These are phyloP conservation scores for Hypoxylon intermedium DNA, from an alignment of 495 filamentous ascomycete species.

Conservation along the genomic window DNA sequence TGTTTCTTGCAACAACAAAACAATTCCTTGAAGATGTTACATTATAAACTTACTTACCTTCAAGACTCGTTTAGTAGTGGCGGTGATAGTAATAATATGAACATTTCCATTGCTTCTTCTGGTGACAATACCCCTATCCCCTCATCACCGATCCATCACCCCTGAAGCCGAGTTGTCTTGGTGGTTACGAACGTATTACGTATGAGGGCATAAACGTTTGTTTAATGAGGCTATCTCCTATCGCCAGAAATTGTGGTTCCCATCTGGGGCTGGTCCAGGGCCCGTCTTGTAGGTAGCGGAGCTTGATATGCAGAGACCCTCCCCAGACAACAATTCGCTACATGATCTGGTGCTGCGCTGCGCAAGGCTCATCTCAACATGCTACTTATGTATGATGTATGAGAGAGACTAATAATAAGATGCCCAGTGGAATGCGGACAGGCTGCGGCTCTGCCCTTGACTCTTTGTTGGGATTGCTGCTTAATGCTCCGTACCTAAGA, in stretches of 20 bases:
- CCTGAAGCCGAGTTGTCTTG: not conserved
- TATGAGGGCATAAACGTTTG: conserved; percentile 34
- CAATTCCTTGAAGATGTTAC: not conserved
- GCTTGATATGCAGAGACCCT: conserved; percentile 32
- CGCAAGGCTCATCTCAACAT: conserved; percentile 32
- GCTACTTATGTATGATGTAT: conserved; percentile 9
- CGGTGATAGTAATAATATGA: not conserved
- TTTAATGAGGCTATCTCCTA: conserved; percentile 40
- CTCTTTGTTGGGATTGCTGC: conserved; percentile 8
- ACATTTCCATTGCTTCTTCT: not conserved
- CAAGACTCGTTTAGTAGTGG: not conserved
- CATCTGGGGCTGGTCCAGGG: conserved; percentile 27
- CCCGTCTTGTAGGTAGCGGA: conserved; percentile 23
- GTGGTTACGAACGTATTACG: conserved; percentile 24
- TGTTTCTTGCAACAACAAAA: conserved; percentile 28
- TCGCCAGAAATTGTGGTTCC: conserved; percentile 26
- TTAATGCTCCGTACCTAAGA: conserved; percentile 5
- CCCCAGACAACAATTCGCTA: conserved; percentile 30
- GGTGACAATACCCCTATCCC: not conserved
- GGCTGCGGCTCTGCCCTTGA: conserved; percentile 15
- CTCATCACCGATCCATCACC: conserved; percentile 3
- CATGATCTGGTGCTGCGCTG: conserved; percentile 24
- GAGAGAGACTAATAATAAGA: conserved; percentile 13
- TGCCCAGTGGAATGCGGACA: too few relatives aligned
- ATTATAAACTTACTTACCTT: too few relatives aligned